phyloP scores from a whole-genome alignment of 2,329 filamentous ascomycete genomes.

The Acephala macrosclerotiorum region DNA sequence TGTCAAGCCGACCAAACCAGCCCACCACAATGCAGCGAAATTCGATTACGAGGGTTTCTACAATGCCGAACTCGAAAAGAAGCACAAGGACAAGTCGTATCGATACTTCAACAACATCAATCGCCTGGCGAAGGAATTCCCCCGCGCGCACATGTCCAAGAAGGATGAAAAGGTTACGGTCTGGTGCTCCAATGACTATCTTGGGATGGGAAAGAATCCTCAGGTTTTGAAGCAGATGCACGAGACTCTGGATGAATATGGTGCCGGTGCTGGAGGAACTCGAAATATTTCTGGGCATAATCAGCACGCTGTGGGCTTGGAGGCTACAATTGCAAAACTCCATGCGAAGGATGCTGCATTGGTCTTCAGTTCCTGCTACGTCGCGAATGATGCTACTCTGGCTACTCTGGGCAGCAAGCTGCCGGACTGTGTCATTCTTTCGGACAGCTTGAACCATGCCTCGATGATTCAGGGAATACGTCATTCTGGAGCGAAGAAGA shows the following conservation, averaged over 20 bases:
- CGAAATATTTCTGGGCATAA: constrained; percentile 99
- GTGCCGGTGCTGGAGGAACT: constrained; percentile 92
- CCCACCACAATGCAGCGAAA: constrained; percentile 54
- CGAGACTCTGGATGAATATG: constrained; percentile 91
- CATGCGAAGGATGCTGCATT: constrained; percentile 92
- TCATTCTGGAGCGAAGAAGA: constrained; percentile 94
- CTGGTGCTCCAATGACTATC: constrained; percentile 99
- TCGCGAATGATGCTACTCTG: constrained; percentile 96
- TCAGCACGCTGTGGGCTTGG: constrained; percentile 86
- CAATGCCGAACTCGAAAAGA: constrained; percentile 88
- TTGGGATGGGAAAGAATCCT: constrained; percentile 94
- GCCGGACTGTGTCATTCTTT: constrained; percentile 96
- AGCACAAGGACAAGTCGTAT: constrained; percentile 99
- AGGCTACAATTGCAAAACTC: constrained; percentile 82
- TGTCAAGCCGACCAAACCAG: constrained; percentile 30
- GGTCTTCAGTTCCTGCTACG: constrained; percentile 97
- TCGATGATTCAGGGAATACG: constrained; percentile 99
- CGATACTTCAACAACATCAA: constrained; percentile 99
- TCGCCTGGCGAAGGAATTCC: constrained; percentile 93
- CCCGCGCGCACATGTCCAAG: constrained; percentile 87
- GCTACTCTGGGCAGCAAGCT: constrained; percentile 97
- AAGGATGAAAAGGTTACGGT: constrained; percentile 90
- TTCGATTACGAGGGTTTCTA: constrained; percentile 97
- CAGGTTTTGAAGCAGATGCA: constrained; percentile 92
- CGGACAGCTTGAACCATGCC: constrained; percentile 95